A percentile compares a stretch with the other conserved stretches of the same genome.
phyloP scores from a whole-genome alignment of 2,329 filamentous ascomycete species.

The Cladosporium velox region DNA sequence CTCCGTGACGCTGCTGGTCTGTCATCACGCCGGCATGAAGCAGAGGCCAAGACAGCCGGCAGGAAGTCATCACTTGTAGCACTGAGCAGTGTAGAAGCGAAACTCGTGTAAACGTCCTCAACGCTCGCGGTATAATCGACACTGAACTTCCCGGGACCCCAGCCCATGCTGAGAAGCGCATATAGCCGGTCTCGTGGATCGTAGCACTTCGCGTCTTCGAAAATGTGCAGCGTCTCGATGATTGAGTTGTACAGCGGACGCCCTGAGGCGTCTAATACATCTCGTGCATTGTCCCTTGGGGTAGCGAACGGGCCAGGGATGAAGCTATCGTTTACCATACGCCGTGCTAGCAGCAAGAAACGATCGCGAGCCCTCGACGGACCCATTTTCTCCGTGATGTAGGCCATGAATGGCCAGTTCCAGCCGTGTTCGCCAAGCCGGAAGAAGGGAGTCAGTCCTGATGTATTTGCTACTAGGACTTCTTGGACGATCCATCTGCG shows the following conservation, averaged over 20 bases:
- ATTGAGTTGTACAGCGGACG: slow-evolving; percentile 2
- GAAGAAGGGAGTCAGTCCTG: neutral
- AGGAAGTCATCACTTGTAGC: neutral
- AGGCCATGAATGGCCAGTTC: slow-evolving; percentile 6
- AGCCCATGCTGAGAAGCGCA: slow-evolving; percentile 3
- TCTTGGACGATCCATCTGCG: slow-evolving; percentile 5
- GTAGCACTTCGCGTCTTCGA: slow-evolving; percentile 1
- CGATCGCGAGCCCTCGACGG: neutral
- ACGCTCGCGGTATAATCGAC: neutral
- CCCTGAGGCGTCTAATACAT: neutral
- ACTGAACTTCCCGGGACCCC: neutral
- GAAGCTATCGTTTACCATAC: neutral
- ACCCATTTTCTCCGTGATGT: neutral
- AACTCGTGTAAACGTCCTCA: neutral
- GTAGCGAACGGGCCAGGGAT: neutral
- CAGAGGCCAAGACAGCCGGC: neutral
- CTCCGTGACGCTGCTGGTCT: neutral
- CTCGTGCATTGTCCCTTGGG: neutral
- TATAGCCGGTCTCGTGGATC: neutral
- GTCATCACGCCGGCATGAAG: neutral
- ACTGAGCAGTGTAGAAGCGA: neutral
- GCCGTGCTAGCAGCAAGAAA: neutral
- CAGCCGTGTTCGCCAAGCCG: neutral
- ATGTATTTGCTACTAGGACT: neutral
- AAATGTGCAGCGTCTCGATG: neutral